phyloP scores from a whole-genome alignment of 2,329 filamentous ascomycete genomes.

The Penicillium sp. region DNA sequence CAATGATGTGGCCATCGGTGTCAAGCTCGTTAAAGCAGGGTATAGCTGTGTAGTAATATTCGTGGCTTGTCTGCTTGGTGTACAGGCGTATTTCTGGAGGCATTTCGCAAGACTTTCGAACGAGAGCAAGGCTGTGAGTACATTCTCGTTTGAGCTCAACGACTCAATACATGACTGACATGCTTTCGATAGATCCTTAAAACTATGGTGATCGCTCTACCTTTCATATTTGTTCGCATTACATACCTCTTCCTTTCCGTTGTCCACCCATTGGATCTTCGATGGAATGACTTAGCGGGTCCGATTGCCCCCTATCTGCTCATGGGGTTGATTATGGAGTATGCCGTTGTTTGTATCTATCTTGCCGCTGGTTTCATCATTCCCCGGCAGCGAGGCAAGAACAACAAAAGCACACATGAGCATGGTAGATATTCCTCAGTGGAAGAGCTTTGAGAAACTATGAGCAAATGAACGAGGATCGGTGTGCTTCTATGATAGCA shows the following conservation, averaged over 20 bases:
- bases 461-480: too few relatives aligned
- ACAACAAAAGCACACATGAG: too few relatives aligned
- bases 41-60: neutral
- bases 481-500: too few relatives aligned
- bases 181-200: neutral
- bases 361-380: conserved; percentile 8
- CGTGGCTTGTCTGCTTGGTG: neutral
- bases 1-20: neutral
- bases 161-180: neutral
- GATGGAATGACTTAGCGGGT: conserved; percentile 8
- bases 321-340: conserved; percentile 27
- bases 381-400: too few relatives aligned
- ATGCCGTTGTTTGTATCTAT: conserved; percentile 13
- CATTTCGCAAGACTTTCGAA: neutral
- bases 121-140: neutral
- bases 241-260: neutral
- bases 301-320: conserved; percentile 27
- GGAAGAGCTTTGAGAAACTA: too few relatives aligned
- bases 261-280: neutral
- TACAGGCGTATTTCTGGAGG: neutral
- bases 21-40: neutral
- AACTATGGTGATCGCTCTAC: neutral
- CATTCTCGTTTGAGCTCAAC: neutral
- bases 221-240: neutral
- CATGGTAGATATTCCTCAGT: too few relatives aligned